Conservation (phyloP, 2,329 filamentous ascomycete genomes). For the Penicillium sp. region DNA sequence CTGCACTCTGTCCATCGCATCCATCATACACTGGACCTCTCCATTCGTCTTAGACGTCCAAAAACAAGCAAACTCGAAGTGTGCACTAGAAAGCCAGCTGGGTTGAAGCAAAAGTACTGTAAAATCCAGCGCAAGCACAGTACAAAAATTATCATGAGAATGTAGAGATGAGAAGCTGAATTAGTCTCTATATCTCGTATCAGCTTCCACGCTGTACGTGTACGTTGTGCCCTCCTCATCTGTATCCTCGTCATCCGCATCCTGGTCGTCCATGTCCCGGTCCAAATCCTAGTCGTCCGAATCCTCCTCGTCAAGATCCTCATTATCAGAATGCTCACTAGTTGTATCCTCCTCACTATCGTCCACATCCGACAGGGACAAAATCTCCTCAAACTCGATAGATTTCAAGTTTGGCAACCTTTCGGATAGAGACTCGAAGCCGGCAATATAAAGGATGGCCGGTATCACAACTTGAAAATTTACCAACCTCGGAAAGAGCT, state of each 20-base stretch:
- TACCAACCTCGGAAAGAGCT: background rate
- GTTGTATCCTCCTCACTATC: background rate
- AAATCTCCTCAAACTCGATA: background rate
- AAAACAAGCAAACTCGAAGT: background rate
- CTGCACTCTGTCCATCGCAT: too few relatives aligned
- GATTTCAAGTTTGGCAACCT: background rate
- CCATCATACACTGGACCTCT: too few relatives aligned
- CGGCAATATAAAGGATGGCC: background rate
- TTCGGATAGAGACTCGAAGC: background rate
- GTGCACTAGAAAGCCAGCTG: background rate
- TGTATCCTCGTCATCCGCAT: background rate
- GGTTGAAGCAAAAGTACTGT: background rate
- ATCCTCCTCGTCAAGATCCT: background rate
- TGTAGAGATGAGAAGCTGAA: background rate
- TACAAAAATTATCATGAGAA: background rate
- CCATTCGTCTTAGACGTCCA: too few relatives aligned
- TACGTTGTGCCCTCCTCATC: background rate
- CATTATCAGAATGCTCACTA: background rate
- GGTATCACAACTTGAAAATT: background rate
- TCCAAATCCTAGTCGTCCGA: background rate
- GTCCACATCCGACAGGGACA: background rate
- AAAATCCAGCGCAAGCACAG: background rate
- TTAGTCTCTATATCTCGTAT: background rate
- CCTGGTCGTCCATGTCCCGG: too few relatives aligned
- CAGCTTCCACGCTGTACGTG: background rate